These are phyloP conservation scores for Avena insularis DNA, from an alignment of 176 grass and related monocot genomes.

Conservation along the genomic window DNA sequence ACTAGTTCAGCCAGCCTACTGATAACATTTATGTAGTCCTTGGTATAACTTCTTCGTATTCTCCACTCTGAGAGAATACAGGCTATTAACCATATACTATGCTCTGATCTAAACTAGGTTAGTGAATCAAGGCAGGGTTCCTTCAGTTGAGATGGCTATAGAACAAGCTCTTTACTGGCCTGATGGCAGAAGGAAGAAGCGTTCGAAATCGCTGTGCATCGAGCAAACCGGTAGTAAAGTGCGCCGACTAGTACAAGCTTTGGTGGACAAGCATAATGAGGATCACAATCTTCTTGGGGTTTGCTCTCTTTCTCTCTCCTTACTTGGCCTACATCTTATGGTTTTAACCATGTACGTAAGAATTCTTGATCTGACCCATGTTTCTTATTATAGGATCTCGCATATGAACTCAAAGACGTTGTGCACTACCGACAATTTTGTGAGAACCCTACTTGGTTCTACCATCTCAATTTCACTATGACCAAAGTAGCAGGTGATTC, in stretches of 20 bases:
- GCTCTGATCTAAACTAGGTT: not conserved
- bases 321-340: not conserved
- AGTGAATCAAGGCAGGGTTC: not conserved
- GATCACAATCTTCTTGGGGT: slow-evolving; percentile 1
- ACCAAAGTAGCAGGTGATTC: not conserved
- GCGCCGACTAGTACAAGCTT: not conserved
- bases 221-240: not conserved
- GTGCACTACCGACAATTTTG: not conserved
- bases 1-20: not conserved
- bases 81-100: not conserved
- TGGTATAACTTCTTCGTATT: not conserved
- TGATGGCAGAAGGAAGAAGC: slow-evolving; percentile 22
- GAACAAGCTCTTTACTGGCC: not conserved
- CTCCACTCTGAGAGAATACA: not conserved
- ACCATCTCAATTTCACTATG: slow-evolving; percentile 42
- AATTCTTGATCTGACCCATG: not conserved
- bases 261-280: slow-evolving; percentile 6
- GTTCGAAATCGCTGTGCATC: not conserved
- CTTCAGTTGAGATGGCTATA: not conserved
- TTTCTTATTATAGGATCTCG: not conserved
- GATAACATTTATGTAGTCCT: no score
- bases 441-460: not conserved
- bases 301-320: not conserved
- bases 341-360: no score
- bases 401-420: slow-evolving; percentile 37